Evolutionary conservation across 495 filamentous ascomycete genomes (phyloP).

Genomic region (Parathielavia appendiculata): DNA sequence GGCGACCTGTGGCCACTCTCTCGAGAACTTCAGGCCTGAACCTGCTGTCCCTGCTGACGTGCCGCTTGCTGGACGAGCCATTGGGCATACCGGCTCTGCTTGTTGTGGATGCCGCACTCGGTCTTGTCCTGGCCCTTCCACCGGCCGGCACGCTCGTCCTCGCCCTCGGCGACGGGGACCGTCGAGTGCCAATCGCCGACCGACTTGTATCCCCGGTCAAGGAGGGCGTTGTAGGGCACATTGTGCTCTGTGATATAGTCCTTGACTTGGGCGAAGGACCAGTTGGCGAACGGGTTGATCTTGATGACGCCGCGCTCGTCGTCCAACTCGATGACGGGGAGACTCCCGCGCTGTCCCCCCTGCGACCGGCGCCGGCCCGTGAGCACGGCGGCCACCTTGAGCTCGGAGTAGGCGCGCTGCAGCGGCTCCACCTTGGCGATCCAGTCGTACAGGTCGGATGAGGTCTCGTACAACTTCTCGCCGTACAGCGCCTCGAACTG

Average conservation of each 20-base stretch:
- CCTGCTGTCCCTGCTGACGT: constrained; percentile 45
- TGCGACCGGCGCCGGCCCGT: constrained; percentile 93
- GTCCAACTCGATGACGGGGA: constrained; percentile 87
- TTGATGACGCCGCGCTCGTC: constrained; percentile 85
- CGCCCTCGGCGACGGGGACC: constrained; percentile 78
- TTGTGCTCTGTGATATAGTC: constrained; percentile 77
- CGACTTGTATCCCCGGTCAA: constrained; percentile 92
- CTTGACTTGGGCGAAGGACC: constrained; percentile 86
- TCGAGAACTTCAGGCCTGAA: constrained; percentile 3
- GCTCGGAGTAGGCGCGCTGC: constrained; percentile 82
- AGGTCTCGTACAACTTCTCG: constrained; percentile 75
- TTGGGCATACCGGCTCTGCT: constrained; percentile 82
- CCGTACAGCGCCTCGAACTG: constrained; percentile 82
- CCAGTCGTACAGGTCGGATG: constrained; percentile 91
- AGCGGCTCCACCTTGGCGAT: constrained; percentile 95
- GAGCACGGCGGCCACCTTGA: constrained; percentile 85
- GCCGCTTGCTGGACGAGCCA: constrained; percentile 67
- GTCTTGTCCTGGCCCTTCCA: constrained; percentile 96
- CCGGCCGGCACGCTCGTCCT: constrained; percentile 93
- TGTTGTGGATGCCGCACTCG: constrained; percentile 98
- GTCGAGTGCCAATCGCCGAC: constrained; percentile 98
- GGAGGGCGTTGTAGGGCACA: constrained; percentile 87
- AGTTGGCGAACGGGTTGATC: constrained; percentile 97
- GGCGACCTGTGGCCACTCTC: background rate
- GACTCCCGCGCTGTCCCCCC: constrained; percentile 83